These are phyloP conservation scores for Serendipita vermifera DNA, from an alignment of 768 basidiomycete species.

Conservation along the genomic window DNA sequence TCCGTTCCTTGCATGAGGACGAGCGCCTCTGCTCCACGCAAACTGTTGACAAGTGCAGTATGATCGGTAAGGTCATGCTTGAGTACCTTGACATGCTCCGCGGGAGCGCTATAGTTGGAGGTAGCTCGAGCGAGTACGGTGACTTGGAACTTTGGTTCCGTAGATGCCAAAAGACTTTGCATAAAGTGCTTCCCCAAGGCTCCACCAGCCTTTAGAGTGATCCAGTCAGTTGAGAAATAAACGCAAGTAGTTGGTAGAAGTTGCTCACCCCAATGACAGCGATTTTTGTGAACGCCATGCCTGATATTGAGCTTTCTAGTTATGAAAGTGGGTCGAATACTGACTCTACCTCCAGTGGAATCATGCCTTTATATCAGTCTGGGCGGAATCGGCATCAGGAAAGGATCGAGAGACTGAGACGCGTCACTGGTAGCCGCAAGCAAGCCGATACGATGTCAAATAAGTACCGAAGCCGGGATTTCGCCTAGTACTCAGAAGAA, in stretches of 20 bases:
- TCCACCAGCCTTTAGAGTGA: neutral
- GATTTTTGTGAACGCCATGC: slow-evolving; percentile 3
- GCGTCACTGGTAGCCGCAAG: too few relatives aligned
- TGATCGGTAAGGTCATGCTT: neutral
- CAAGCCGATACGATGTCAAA: too few relatives aligned
- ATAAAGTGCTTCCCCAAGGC: neutral
- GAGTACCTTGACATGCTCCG: neutral
- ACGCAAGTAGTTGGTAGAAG: too few relatives aligned
- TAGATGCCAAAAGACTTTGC: neutral
- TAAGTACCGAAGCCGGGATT: too few relatives aligned
- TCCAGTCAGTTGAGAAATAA: neutral
- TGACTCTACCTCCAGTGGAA: too few relatives aligned
- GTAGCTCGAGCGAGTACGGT: neutral
- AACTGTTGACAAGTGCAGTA: neutral
- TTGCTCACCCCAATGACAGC: slow-evolving; percentile 7
- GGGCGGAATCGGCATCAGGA: too few relatives aligned
- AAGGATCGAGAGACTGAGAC: too few relatives aligned
- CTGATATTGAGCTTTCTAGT: too few relatives aligned
- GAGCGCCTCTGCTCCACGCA: neutral
- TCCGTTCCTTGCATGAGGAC: neutral
- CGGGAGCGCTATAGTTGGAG: neutral
- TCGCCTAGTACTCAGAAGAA: too few relatives aligned
- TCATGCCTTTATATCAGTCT: too few relatives aligned
- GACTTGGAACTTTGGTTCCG: neutral
- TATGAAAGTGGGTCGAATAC: too few relatives aligned